Conservation (phyloP, 1,284 basidiomycete genomes). For the Porodaedalea pini region DNA sequence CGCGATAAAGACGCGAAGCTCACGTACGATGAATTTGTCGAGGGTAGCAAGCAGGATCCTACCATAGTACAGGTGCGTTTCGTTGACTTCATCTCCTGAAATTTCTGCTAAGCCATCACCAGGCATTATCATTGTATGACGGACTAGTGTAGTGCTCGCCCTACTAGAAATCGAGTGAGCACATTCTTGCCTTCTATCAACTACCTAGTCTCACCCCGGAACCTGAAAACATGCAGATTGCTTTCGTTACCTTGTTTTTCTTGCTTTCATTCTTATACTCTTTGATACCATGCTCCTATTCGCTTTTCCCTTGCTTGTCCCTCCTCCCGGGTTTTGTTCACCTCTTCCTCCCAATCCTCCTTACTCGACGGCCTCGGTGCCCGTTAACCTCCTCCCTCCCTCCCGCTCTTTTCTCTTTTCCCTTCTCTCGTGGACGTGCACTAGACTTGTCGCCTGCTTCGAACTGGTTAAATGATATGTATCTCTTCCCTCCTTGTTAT, state of each 20-base stretch:
- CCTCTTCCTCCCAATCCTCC: no score
- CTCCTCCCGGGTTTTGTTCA: no score
- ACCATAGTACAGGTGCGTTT: constrained; percentile 88
- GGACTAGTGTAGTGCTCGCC: constrained; percentile 39
- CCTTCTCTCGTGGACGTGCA: no score
- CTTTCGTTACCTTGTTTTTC: not conserved
- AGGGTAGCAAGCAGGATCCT: constrained; percentile 95
- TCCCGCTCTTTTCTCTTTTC: no score
- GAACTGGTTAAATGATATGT: no score
- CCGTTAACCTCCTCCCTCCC: no score
- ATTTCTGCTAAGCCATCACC: not conserved
- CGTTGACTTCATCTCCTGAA: not conserved
- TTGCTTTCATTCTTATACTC: not conserved
- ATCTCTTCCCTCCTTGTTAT: no score
- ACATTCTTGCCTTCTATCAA: not conserved
- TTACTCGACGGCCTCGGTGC: no score
- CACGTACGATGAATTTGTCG: constrained; percentile 94
- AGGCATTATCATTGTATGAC: constrained; percentile 49
- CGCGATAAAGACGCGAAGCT: constrained; percentile 85
- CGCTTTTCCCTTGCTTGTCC: not conserved
- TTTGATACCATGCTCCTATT: constrained; percentile 1
- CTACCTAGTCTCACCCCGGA: not conserved
- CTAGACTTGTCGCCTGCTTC: no score
- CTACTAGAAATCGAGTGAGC: not conserved
- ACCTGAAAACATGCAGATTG: not conserved